These are phyloP conservation scores for Sporobolomyces phaffii DNA, from an alignment of 768 basidiomycete species.

Conservation along the genomic window DNA sequence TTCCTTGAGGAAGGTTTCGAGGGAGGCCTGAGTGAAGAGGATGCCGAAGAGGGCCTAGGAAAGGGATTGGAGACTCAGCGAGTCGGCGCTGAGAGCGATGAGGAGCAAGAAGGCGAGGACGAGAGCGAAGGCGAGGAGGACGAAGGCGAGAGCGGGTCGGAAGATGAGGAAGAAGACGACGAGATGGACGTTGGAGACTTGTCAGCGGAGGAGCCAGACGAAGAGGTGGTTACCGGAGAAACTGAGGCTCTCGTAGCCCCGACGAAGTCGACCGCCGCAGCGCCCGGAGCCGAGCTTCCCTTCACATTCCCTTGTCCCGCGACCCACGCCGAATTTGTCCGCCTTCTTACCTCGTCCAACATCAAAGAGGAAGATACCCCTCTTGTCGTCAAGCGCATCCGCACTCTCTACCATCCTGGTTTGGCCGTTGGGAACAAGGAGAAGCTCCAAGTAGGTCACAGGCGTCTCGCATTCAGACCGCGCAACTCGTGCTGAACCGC, in stretches of 20 bases:
- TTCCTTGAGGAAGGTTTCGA: slow-evolving; percentile 45
- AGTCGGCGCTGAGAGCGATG: slow-evolving; percentile 45
- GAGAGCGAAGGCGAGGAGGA: slow-evolving; percentile 46
- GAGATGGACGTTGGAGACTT: slow-evolving; percentile 28
- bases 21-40: slow-evolving; percentile 35
- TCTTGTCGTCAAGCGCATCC: slow-evolving; percentile 79
- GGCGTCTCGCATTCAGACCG: no score
- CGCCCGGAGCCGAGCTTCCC: slow-evolving; percentile 52
- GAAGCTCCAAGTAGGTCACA: slow-evolving; percentile 71
- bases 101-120: slow-evolving; percentile 48
- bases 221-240: slow-evolving; percentile 18
- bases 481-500: no score
- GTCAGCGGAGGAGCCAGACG: slow-evolving; percentile 26
- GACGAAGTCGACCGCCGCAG: neutral
- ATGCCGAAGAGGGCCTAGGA: slow-evolving; percentile 41
- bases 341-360: slow-evolving; percentile 64
- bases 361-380: slow-evolving; percentile 61
- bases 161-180: slow-evolving; percentile 42
- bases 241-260: slow-evolving; percentile 22
- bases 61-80: slow-evolving; percentile 50
- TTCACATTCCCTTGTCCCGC: slow-evolving; percentile 87
- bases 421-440: slow-evolving; percentile 84
- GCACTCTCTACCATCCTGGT: slow-evolving; percentile 84
- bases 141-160: slow-evolving; percentile 45
- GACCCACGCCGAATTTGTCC: slow-evolving; percentile 81